These are phyloP conservation scores for Salix udensis DNA, from an alignment of 345 rosid genomes.

Conservation along the genomic window DNA sequence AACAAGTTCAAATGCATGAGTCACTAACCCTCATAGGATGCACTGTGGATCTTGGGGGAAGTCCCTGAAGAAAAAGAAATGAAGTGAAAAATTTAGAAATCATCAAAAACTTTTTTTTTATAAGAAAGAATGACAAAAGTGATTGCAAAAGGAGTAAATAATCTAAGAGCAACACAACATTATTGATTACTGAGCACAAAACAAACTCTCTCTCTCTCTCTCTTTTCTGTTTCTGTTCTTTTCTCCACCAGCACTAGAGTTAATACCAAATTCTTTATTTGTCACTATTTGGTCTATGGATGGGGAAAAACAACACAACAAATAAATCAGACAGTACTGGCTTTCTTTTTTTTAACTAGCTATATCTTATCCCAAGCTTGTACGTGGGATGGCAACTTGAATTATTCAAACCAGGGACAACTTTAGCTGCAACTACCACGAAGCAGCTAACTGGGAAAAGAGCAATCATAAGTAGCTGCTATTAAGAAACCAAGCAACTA, in stretches of 20 bases:
- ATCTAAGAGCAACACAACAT: neutral
- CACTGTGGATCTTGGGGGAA: constrained; percentile 95
- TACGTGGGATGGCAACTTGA: too few species aligned
- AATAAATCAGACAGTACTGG: too few species aligned
- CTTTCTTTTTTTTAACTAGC: too few species aligned
- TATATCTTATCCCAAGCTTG: too few species aligned
- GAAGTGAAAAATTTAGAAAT: neutral
- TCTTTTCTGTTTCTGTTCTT: neutral
- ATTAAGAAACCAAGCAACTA: neutral
- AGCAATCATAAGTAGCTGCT: neutral
- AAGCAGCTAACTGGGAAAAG: neutral
- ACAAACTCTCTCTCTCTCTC: neutral
- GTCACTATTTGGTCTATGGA: too few species aligned
- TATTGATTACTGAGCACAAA: neutral
- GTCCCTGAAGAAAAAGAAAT: constrained; percentile 54
- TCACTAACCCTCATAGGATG: constrained; percentile 99
- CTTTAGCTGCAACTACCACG: too few species aligned
- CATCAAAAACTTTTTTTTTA: neutral
- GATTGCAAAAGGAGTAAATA: neutral
- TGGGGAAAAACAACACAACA: too few species aligned
- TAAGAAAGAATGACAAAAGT: too few species aligned
- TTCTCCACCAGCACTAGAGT: neutral
- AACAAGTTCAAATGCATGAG: constrained; percentile 7
- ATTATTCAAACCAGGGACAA: too few species aligned
- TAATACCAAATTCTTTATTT: neutral